Evolutionary conservation across 2,329 filamentous ascomycete species (phyloP).

Genomic region (Mariannaea sp.): DNA sequence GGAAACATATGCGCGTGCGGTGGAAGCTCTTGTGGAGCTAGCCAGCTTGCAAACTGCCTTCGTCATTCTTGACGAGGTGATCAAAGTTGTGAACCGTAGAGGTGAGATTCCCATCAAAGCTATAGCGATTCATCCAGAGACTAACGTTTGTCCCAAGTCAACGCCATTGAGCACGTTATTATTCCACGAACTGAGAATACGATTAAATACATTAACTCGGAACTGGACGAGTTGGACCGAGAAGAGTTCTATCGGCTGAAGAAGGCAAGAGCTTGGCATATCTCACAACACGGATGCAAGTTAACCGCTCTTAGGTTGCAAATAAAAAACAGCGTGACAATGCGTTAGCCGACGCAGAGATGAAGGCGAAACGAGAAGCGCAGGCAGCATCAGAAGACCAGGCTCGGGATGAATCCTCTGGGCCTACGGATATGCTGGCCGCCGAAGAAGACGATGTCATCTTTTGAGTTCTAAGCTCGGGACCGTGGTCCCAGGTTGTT

Average conservation of each 20-base stretch:
- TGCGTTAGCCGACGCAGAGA: conserved; percentile 72
- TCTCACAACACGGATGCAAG: background rate
- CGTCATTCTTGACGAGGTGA: conserved; percentile 96
- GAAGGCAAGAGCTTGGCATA: conserved; percentile 57
- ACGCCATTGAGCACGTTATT: conserved; percentile 95
- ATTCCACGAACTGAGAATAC: conserved; percentile 98
- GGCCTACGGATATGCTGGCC: conserved; percentile 68
- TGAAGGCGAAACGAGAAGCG: conserved; percentile 72
- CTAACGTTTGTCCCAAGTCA: conserved; percentile 61
- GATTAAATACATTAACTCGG: conserved; percentile 99
- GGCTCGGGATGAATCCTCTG: conserved; percentile 45
- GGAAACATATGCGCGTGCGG: conserved; percentile 93
- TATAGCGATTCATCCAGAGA: background rate
- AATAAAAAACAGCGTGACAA: conserved; percentile 81
- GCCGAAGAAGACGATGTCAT: conserved; percentile 85
- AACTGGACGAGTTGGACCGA: conserved; percentile 94
- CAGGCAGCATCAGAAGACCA: conserved; percentile 45
- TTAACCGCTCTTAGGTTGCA: conserved; percentile 58
- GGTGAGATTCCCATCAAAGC: conserved; percentile 52
- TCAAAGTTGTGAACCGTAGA: conserved; percentile 98
- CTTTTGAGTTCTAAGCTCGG: conserved; percentile 59
- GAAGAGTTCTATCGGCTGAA: conserved; percentile 98
- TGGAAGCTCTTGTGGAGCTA: conserved; percentile 93
- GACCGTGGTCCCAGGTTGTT: no score
- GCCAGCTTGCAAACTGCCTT: conserved; percentile 97